Conservation (phyloP, 768 basidiomycete genomes). For the Pulveroboletus ravenelii region DNA sequence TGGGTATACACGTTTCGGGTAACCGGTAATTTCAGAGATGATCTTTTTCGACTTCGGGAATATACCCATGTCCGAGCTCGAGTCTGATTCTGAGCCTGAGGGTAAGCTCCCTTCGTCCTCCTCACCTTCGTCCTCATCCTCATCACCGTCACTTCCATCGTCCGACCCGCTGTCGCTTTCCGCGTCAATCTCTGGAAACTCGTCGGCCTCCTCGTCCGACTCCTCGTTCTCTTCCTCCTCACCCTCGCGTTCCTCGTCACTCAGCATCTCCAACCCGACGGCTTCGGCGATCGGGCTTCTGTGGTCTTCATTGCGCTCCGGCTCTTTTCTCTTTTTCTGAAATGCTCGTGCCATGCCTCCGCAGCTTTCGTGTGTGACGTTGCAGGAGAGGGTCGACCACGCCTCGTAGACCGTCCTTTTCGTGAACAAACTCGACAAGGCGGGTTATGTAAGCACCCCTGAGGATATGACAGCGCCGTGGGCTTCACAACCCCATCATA, state of each 20-base stretch:
- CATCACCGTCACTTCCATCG: constrained; percentile 32
- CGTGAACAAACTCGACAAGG: background rate
- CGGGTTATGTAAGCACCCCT: constrained; percentile 17
- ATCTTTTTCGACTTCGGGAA: constrained; percentile 64
- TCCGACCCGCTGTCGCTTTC: constrained; percentile 40
- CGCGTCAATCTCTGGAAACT: constrained; percentile 66
- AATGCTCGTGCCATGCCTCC: constrained; percentile 33
- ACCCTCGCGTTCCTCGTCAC: constrained; percentile 50
- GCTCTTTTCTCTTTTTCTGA: constrained; percentile 58
- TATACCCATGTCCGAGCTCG: constrained; percentile 48
- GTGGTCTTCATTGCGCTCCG: constrained; percentile 36
- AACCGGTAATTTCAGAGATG: constrained; percentile 79
- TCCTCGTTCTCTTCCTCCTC: constrained; percentile 34
- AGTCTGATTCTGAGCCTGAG: constrained; percentile 27
- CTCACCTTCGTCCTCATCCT: constrained; percentile 32
- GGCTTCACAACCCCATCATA: background rate
- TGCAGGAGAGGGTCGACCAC: background rate
- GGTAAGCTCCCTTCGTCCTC: constrained; percentile 36
- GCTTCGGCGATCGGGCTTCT: constrained; percentile 33
- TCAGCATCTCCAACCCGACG: constrained; percentile 63
- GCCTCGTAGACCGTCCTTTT: too few species aligned
- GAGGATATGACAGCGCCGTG: background rate
- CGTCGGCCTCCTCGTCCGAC: constrained; percentile 60
- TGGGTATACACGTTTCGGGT: constrained; percentile 76
- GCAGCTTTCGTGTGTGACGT: constrained; percentile 15